A percentile compares a stretch with the other conserved stretches of the same genome.
phyloP scores from a whole-genome alignment of 768 basidiomycete genomes.

The Austroboletus eburneus region DNA sequence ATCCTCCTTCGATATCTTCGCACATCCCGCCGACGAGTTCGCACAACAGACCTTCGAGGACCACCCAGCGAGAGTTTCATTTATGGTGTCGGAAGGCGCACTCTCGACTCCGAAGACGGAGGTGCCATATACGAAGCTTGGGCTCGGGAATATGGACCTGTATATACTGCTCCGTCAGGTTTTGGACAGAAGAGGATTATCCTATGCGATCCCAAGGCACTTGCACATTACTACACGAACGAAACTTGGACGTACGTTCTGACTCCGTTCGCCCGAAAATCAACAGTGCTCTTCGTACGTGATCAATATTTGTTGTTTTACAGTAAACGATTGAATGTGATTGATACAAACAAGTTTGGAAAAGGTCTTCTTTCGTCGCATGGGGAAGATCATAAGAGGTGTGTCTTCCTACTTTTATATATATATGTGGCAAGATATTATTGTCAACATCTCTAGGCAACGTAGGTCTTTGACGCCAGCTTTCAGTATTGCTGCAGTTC shows the following conservation, averaged over 20 bases:
- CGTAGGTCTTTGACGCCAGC: slow-evolving; percentile 18
- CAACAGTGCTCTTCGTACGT: slow-evolving; percentile 8
- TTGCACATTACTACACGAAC: slow-evolving; percentile 3
- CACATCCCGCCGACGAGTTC: slow-evolving; percentile 28
- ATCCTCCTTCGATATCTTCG: slow-evolving; percentile 4
- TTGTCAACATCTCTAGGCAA: slow-evolving; percentile 2
- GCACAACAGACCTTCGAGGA: slow-evolving; percentile 5
- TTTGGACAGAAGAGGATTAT: slow-evolving; percentile 5
- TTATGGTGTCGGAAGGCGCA: slow-evolving; percentile 5
- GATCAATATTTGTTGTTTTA: no score
- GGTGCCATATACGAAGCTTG: slow-evolving; percentile 12
- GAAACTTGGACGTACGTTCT: slow-evolving; percentile 36
- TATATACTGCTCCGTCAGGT: slow-evolving; percentile 7
- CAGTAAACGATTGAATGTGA: no score
- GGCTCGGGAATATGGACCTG: slow-evolving; percentile 12
- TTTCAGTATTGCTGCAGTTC: slow-evolving; percentile 4
- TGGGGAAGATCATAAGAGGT: slow-evolving; percentile 2
- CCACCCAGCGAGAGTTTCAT: slow-evolving; percentile 9
- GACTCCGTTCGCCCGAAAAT: slow-evolving; percentile 13
- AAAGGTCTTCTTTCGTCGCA: slow-evolving; percentile 1
- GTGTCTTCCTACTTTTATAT: not conserved
- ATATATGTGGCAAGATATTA: not conserved
- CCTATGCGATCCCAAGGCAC: slow-evolving; percentile 36
- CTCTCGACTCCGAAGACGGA: not conserved
- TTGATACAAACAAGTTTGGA: slow-evolving; percentile 20